These are phyloP conservation scores for Rhododendron simsii DNA, from an alignment of 148 eudicot species.

Conservation along the genomic window DNA sequence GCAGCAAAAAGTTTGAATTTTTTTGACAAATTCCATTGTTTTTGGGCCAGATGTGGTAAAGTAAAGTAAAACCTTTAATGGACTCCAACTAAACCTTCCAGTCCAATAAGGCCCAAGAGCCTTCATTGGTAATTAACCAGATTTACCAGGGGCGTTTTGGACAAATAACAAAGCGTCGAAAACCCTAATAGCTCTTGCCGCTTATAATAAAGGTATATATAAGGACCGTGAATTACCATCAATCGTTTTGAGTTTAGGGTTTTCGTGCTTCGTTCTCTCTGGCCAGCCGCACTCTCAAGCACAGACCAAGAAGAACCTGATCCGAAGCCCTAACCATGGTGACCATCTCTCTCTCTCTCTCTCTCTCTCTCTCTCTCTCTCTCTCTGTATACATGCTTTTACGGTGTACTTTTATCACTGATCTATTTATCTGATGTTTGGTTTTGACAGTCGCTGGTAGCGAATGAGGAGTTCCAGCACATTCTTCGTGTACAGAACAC, in stretches of 20 bases:
- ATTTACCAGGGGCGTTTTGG: not conserved
- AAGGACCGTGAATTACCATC: not conserved
- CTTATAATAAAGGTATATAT: not conserved
- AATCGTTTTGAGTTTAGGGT: not conserved
- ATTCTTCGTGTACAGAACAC: constrained; percentile 89
- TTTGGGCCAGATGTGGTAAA: not conserved
- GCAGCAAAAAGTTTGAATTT: no score
- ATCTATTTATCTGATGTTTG: not conserved
- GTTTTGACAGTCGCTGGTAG: constrained; percentile 61
- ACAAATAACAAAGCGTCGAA: not conserved
- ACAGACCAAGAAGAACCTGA: not conserved
- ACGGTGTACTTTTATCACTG: not conserved
- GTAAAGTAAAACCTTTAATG: not conserved
- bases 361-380: not conserved
- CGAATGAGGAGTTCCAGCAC: constrained; percentile 87
- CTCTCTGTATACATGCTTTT: not conserved
- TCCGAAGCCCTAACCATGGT: constrained; percentile 13
- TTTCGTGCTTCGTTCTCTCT: not conserved
- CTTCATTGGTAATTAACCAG: not conserved
- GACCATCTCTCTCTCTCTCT: not conserved
- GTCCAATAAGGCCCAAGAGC: not conserved
- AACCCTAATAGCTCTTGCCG: not conserved
- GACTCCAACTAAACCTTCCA: not conserved
- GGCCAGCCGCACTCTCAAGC: not conserved
- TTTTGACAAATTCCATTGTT: no score